Evolutionary conservation across 2,329 filamentous ascomycete species (phyloP), one percentile per base, ranked within the genome.

Genomic region (Lasiodiplodia theobromae): DNA sequence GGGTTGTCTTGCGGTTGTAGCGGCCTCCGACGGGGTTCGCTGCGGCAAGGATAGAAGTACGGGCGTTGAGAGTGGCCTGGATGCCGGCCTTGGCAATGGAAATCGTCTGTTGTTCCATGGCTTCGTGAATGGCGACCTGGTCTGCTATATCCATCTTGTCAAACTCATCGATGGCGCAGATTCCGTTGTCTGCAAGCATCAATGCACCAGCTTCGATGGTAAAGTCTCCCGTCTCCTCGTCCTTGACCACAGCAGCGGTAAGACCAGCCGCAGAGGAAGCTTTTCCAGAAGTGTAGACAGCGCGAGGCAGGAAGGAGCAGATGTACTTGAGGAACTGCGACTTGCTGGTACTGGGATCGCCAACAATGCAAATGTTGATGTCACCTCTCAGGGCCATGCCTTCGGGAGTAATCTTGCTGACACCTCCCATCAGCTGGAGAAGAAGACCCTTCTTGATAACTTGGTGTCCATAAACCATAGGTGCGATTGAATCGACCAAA

Each of bases 91-190:
- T 99, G 70, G 96, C 95, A 75, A 99, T 99, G 10, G 94, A 97
- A 72, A 99, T 99, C 5, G 96, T 99, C 82, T 99, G 96, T 84
- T 99, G 96, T 87, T 99, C 96, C 96, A 99, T 99, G 69, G 96
- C 96, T 88, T 99, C 96, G 87, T 99, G 96, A 76, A 99, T 99
- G 72, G 96, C 96, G 67, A 99, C 96, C 82, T 99, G 96, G 79
- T 99, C 96, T 65, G 85, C 89, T 71, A 99, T 92, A 76, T 99
- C 96, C 96, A 99, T 99, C 84, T 99, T 99, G 88, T 99, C 96
- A 74, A 99, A 99, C 79, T 99, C 96, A 77, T 99, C 96, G 78
- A 99, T 99, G 69, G 94, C 94, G 80, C 96, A 99, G 74, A 98
- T 96, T 66, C 96, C 96, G 73, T 97, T 97, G 76, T 98, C 88